Evolutionary conservation across 305 asterid genomes (phyloP).

Genomic region (Andrographis paniculata): DNA sequence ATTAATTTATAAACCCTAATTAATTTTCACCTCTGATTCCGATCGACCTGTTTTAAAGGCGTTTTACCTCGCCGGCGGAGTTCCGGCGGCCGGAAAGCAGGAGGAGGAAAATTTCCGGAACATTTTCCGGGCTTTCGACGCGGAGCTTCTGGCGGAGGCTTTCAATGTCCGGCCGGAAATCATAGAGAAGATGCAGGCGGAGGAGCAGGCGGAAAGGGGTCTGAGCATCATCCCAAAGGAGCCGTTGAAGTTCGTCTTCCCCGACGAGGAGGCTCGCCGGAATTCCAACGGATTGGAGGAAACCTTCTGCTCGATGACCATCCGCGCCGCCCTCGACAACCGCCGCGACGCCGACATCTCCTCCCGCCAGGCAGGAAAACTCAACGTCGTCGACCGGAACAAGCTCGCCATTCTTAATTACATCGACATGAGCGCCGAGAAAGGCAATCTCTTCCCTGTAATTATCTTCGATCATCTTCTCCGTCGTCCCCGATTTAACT

Average conservation of each 20-base stretch:
- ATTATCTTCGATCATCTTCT: too few species aligned
- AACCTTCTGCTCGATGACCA: constrained; percentile 38
- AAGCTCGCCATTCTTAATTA: constrained; percentile 50
- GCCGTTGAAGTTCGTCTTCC: constrained; percentile 31
- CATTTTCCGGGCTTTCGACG: constrained; percentile 38
- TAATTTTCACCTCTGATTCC: too few species aligned
- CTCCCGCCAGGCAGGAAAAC: constrained; percentile 51
- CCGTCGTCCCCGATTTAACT: background rate
- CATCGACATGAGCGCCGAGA: constrained; percentile 67
- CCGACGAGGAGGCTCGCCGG: constrained; percentile 26
- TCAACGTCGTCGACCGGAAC: constrained; percentile 36
- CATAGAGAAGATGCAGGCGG: constrained; percentile 28
- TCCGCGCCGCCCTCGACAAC: constrained; percentile 35
- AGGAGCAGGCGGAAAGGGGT: constrained; percentile 39
- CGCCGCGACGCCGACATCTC: constrained; percentile 37
- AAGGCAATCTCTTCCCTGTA: constrained; percentile 50
- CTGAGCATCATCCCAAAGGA: constrained; percentile 36
- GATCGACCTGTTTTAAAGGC: too few species aligned
- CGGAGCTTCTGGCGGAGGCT: constrained; percentile 49
- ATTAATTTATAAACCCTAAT: too few species aligned
- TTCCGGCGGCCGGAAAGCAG: constrained; percentile 15
- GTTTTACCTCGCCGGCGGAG: constrained; percentile 64
- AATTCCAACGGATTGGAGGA: constrained; percentile 35
- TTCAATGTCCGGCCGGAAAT: constrained; percentile 34
- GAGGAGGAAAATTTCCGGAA: constrained; percentile 30